phyloP scores from a whole-genome alignment of 1,139 yeast genomes.

The Hansenula lynferdii region DNA sequence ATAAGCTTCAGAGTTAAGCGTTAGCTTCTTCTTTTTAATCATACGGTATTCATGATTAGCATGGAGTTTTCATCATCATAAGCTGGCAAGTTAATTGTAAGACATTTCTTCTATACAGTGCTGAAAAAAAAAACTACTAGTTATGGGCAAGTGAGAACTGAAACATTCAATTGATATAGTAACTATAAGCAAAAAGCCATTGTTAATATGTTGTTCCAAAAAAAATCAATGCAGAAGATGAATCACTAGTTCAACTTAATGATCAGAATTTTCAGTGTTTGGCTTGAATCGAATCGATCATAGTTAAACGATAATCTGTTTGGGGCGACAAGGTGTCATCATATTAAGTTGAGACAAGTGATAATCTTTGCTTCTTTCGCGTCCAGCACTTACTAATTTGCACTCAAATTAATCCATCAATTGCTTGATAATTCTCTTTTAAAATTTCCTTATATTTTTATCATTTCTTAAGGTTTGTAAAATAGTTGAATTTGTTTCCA shows the following conservation, averaged over 20 bases:
- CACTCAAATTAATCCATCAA: slow-evolving; percentile 3
- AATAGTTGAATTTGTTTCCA: too few relatives aligned
- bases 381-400: slow-evolving; percentile 4
- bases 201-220: too few relatives aligned
- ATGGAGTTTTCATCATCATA: slow-evolving; percentile 28
- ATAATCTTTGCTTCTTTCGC: neutral
- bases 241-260: too few relatives aligned
- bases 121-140: too few relatives aligned
- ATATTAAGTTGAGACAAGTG: slow-evolving; percentile 13
- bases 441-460: too few relatives aligned
- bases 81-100: slow-evolving; percentile 15
- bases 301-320: slow-evolving; percentile 38
- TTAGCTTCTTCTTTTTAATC: slow-evolving; percentile 14
- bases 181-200: too few relatives aligned
- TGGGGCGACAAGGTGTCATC: slow-evolving; percentile 63
- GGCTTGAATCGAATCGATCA: slow-evolving; percentile 55
- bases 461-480: too few relatives aligned
- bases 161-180: too few relatives aligned
- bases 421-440: neutral
- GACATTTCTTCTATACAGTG: too few relatives aligned
- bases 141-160: too few relatives aligned
- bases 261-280: slow-evolving; percentile 51
- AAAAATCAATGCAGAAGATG: too few relatives aligned
- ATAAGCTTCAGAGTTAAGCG: slow-evolving; percentile 17
- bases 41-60: slow-evolving; percentile 32